Evolutionary conservation across 345 rosid species (phyloP), one percentile per base, ranked within the genome.

Genomic region (Eucalyptus pumila): DNA sequence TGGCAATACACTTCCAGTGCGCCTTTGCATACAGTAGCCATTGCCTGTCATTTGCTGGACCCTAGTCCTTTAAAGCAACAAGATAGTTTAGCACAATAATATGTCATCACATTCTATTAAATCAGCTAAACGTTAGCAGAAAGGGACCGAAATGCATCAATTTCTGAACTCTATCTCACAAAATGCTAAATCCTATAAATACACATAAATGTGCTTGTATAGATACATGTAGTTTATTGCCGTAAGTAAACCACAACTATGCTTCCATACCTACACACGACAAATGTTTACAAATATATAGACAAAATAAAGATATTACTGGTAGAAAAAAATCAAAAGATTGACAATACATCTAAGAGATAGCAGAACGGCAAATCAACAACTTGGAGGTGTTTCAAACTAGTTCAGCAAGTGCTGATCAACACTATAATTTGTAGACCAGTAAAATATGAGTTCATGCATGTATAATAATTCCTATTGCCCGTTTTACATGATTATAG

Each of bases 11-110:
- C 81, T 93, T 89, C 99, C 99, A 24, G 97, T 89, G 30, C 94
- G 94, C 62, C 94, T 86, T 85, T 92, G 94, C 91, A 91, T 67
- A 91, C 91, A 91, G 89, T 87, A 95, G 90, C 95, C 89, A 72
- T 93, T 91, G 88, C 97, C 96, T 45, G 97, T 94, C 85, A 97
- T 94, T 92, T 96, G 96, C 90, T 96, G 98, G 87, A 96, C 98
- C 89, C 97, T 96, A 87, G 93, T 94, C 98, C 97, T 95, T 86
- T 67, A 87, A 92, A 90, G 85, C 42, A 91, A 91, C 87, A 34
- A 91, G 37, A 85, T 48, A 85, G 90, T 80, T 90, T 89, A 93
- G 89, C 91, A 76, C 91, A 89, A 86, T 88, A 87, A 87, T 67
- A 51, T 42, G 87, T 51, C 76, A 90, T 32, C 44, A 47, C 86